These are phyloP conservation scores for Pleurotus giganteus DNA, from an alignment of 768 basidiomycete species.

Conservation along the genomic window DNA sequence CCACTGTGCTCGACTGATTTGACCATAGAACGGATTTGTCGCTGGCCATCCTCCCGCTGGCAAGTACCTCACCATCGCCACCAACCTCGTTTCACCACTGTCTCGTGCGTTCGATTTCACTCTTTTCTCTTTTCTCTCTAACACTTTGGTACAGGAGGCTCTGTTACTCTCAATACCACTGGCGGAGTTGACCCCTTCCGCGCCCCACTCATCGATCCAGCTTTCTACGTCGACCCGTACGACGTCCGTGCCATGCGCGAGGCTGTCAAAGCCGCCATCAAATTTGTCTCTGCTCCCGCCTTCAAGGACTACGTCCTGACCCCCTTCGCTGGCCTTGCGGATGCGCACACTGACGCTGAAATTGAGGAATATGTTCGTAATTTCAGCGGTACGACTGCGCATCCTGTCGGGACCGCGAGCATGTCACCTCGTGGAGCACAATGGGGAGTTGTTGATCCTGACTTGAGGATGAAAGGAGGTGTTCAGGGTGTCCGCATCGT, in stretches of 20 bases:
- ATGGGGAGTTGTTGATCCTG: conserved; percentile 34
- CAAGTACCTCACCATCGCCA: not conserved
- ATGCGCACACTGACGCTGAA: too few species aligned
- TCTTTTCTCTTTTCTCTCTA: not conserved
- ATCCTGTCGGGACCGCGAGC: conserved; percentile 31
- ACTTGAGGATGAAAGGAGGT: conserved; percentile 33
- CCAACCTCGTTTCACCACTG: not conserved
- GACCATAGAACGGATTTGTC: not conserved
- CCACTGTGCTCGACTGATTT: too few species aligned
- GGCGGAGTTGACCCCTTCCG: not conserved
- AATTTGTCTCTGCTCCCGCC: conserved; percentile 20
- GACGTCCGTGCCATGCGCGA: conserved; percentile 21
- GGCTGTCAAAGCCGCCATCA: conserved; percentile 21
- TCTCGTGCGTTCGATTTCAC: not conserved
- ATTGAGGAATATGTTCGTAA: too few species aligned
- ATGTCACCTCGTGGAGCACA: conserved; percentile 29
- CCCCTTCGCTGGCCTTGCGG: too few species aligned
- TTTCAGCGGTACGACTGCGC: conserved; percentile 20
- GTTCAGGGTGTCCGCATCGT: not conserved
- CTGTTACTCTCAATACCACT: not conserved
- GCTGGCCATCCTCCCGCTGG: not conserved
- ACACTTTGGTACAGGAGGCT: not conserved
- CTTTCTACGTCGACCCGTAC: conserved; percentile 29
- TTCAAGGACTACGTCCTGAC: conserved; percentile 28
- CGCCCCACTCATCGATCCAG: conserved; percentile 41